Conservation (phyloP, 2,329 filamentous ascomycete species). For the Fusarium staphyleae region DNA sequence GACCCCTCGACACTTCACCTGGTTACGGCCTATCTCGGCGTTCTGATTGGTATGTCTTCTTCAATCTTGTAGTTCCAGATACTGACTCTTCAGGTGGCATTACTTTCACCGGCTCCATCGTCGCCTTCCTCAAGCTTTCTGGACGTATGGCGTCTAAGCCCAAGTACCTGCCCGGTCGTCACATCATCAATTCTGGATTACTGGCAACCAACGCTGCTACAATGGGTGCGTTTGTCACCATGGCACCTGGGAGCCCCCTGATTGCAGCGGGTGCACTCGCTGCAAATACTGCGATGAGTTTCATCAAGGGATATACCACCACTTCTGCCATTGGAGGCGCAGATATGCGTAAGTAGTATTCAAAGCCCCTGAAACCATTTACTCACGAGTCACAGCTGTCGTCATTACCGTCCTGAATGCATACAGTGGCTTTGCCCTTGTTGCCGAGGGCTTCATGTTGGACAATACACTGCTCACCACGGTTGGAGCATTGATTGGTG, state of each 20-base stretch:
- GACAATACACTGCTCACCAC: slow-evolving; percentile 86
- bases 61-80: neutral
- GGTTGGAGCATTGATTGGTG: slow-evolving; percentile 85
- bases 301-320: slow-evolving; percentile 86
- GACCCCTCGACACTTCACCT: slow-evolving; percentile 81
- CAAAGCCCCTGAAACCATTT: neutral
- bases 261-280: slow-evolving; percentile 81
- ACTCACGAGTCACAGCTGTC: slow-evolving; percentile 58
- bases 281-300: slow-evolving; percentile 79
- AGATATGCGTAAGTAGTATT: slow-evolving; percentile 72
- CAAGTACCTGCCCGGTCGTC: slow-evolving; percentile 74
- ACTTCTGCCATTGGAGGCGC: slow-evolving; percentile 91
- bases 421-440: slow-evolving; percentile 88
- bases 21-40: slow-evolving; percentile 84
- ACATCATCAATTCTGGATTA: slow-evolving; percentile 76
- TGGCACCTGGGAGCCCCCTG: slow-evolving; percentile 79
- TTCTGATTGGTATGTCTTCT: slow-evolving; percentile 69
- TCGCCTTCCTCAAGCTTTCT: slow-evolving; percentile 87
- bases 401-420: slow-evolving; percentile 91
- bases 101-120: slow-evolving; percentile 89
- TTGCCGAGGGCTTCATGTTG: slow-evolving; percentile 91
- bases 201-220: slow-evolving; percentile 80
- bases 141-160: slow-evolving; percentile 83
- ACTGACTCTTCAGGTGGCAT: slow-evolving; percentile 64
- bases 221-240: slow-evolving; percentile 82